Percentiles rank a stretch among this genome's conserved stretches.
These are phyloP conservation scores for Podochytrium sp. DNA, from an alignment of 192 early-diverging fungal genomes.

Conservation along the genomic window DNA sequence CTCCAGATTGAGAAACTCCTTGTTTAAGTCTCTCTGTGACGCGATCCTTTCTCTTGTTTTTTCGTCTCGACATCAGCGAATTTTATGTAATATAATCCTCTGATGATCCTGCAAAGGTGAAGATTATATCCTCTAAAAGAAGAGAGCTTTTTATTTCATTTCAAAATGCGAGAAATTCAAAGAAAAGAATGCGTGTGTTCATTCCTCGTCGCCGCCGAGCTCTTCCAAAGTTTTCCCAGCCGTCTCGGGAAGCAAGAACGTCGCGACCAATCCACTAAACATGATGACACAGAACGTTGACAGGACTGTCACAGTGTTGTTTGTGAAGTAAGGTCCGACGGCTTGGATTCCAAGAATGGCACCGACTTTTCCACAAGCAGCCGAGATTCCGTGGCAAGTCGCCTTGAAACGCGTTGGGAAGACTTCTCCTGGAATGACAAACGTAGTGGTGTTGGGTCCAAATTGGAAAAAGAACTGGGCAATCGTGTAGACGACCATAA, in stretches of 20 bases:
- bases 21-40: constrained; percentile 58
- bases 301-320: constrained; percentile 30
- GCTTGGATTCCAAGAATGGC: constrained; percentile 65
- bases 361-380: constrained; percentile 76
- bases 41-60: neutral
- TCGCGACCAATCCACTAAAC: constrained; percentile 64
- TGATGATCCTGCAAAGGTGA: constrained; percentile 25
- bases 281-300: constrained; percentile 40
- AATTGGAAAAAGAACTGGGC: constrained; percentile 84
- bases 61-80: neutral
- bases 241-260: constrained; percentile 78
- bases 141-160: neutral
- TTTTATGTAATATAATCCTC: constrained; percentile 10
- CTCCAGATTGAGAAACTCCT: constrained; percentile 92
- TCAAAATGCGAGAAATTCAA: neutral
- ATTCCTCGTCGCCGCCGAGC: constrained; percentile 33
- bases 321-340: constrained; percentile 46
- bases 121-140: neutral
- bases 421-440: constrained; percentile 74
- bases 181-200: neutral
- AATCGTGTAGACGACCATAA: constrained; percentile 51
- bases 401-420: constrained; percentile 79
- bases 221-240: constrained; percentile 80
- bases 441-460: constrained; percentile 92
- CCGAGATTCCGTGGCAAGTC: constrained; percentile 80